Evolutionary conservation across 305 asterid genomes (phyloP), one percentile per base, ranked within the genome.

Genomic region (Fraxinus paxiana): DNA sequence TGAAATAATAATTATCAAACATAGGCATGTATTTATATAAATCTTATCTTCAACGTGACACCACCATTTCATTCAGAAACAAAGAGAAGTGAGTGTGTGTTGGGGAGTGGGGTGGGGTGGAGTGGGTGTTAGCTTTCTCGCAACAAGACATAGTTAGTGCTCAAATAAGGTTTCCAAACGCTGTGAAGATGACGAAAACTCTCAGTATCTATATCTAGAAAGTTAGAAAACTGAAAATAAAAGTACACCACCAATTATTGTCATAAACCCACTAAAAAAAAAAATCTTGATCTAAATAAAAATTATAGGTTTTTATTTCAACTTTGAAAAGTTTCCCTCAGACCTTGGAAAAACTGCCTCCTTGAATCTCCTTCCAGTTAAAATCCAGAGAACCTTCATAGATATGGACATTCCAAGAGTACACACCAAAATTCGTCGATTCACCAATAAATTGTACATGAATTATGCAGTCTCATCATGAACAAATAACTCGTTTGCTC

Each of bases 191-290:
- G 70, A 6, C 70, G 8, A 63, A 63, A 10, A 63, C 34, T 24
- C 35, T 15, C 13, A 22, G 71, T 22, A 22, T 65, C 72, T 10
- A 65, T 26, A 65, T 65, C 71, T 22, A 20, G n/a, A 65, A 65
- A 65, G 17, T 63, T 63, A 7, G 5, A 63, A 63, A 63, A 73
- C 56, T 18, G 67, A 24, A 73, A 51, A 75, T 35, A 31, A 63
- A 79, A 20, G 73, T 74, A 78, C 86, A 79, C 38, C 75, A 1
- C 77, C 34, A 83, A 76, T 22, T 81, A 79, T 82, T 43, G 48
- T 7, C 72, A 83, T 33, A 56, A 83, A 80, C 69, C 78, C 73
- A 75, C 54, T 26, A 82, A 34, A 34, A 34, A 34, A 30, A 38
- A 37, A 31, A 75, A 17, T 2, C 35, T 75, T 78, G 63, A 75